A percentile compares a stretch with the other conserved stretches of the same genome.
These are phyloP conservation scores for Fusarium pseudonygamai DNA, from an alignment of 2,329 filamentous ascomycete species.

Conservation along the genomic window DNA sequence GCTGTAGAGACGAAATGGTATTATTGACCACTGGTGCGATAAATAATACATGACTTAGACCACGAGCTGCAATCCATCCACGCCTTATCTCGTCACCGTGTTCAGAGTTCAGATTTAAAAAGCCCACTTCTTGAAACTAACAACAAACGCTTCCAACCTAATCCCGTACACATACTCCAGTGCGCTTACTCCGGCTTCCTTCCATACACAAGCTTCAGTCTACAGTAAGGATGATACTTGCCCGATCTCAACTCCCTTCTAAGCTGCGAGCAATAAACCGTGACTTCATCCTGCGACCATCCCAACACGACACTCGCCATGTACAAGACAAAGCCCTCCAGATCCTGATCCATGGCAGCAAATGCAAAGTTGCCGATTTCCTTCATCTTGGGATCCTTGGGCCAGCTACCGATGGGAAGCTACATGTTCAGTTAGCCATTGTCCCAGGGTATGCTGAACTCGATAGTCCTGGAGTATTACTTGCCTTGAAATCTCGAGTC, in stretches of 20 bases:
- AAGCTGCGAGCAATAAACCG: slow-evolving; percentile 21
- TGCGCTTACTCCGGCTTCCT: neutral
- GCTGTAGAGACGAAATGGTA: neutral
- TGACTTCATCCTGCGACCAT: slow-evolving; percentile 16
- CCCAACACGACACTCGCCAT: slow-evolving; percentile 14
- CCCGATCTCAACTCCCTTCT: neutral
- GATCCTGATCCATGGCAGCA: slow-evolving; percentile 7
- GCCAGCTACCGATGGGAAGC: slow-evolving; percentile 1
- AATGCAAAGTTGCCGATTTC: neutral
- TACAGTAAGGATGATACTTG: slow-evolving; percentile 16
- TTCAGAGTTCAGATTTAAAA: neutral
- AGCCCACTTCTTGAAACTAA: neutral
- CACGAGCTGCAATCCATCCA: accelerated
- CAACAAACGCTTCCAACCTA: neutral
- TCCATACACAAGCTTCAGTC: slow-evolving; percentile 11
- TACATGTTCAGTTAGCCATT: accelerated
- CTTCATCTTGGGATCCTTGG: neutral
- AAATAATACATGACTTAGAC: accelerated
- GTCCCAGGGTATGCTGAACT: accelerated
- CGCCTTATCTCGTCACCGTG: neutral
- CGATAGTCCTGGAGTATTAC: accelerated
- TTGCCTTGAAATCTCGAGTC: neutral
- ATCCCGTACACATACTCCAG: too few species aligned
- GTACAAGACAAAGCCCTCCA: neutral
- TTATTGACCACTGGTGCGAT: too few species aligned